Conservation (phyloP, 495 filamentous ascomycete genomes). For the Trichoderma orchidacearum region DNA sequence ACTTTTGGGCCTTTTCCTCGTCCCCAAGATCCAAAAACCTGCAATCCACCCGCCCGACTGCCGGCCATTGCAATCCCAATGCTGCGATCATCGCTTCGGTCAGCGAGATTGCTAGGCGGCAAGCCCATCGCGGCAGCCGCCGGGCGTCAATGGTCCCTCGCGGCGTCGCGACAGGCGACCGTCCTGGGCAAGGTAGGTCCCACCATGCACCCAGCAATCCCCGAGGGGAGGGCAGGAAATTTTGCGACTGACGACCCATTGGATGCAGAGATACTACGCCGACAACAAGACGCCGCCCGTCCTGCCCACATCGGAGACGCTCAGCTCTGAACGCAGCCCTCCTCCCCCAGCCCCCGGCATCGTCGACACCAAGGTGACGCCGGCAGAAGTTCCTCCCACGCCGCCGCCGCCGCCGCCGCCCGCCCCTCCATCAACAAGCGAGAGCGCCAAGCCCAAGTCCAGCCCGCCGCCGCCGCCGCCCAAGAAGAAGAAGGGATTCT, state of each 20-base stretch:
- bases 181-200: slow-evolving; percentile 13
- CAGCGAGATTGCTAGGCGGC: slow-evolving; percentile 38
- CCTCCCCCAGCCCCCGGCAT: slow-evolving; percentile 22
- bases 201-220: not conserved
- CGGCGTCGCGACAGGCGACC: slow-evolving; percentile 10
- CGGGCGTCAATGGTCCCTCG: slow-evolving; percentile 37
- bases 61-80: slow-evolving; percentile 43
- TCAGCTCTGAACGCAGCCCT: slow-evolving; percentile 15
- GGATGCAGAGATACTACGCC: slow-evolving; percentile 41
- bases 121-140: slow-evolving; percentile 31
- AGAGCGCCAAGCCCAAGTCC: slow-evolving; percentile 6
- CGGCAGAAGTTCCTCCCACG: slow-evolving; percentile 46
- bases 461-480: slow-evolving; percentile 31
- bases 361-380: slow-evolving; percentile 39
- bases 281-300: slow-evolving; percentile 39
- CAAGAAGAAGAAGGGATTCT: slow-evolving; percentile 55
- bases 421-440: not conserved
- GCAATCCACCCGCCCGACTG: slow-evolving; percentile 21
- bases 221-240: not conserved
- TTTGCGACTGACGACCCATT: not conserved
- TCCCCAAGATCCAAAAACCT: slow-evolving; percentile 6
- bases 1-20: not conserved
- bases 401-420: slow-evolving; percentile 36
- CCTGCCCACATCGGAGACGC: slow-evolving; percentile 44
- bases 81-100: slow-evolving; percentile 53